These are phyloP conservation scores for Zygoascus meyerae DNA, from an alignment of 1,139 yeast species.

Conservation along the genomic window DNA sequence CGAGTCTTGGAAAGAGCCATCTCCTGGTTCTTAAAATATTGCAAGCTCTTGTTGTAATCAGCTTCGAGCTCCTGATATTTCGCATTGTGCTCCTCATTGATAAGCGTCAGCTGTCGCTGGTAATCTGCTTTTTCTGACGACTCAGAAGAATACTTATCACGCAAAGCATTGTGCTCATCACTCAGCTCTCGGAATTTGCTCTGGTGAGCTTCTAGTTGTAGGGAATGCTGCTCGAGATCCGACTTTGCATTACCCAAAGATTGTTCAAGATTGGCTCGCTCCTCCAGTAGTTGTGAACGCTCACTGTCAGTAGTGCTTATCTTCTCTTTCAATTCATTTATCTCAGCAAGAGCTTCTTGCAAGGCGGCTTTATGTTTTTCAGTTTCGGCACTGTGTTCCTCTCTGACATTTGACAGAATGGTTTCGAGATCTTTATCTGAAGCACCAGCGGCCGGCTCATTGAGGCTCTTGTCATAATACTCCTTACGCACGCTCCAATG, in stretches of 20 bases:
- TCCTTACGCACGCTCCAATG: slow-evolving; percentile 29
- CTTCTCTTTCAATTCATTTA: slow-evolving; percentile 9
- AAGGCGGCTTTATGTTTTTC: slow-evolving; percentile 12
- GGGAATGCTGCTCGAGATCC: slow-evolving; percentile 19
- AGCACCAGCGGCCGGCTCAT: background rate
- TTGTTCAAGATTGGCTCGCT: slow-evolving; percentile 12
- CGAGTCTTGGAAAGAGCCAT: slow-evolving; percentile 70
- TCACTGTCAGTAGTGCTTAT: slow-evolving; percentile 1
- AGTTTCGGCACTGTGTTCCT: slow-evolving; percentile 9
- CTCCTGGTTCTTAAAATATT: slow-evolving; percentile 67
- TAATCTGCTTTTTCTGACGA: slow-evolving; percentile 8
- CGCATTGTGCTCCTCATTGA: slow-evolving; percentile 11
- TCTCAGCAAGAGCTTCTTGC: slow-evolving; percentile 10
- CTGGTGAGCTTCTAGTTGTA: slow-evolving; percentile 13
- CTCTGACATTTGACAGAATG: slow-evolving; percentile 3
- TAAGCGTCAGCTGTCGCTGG: slow-evolving; percentile 8
- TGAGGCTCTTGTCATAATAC: slow-evolving; percentile 16
- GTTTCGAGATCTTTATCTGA: slow-evolving; percentile 1
- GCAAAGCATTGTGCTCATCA: slow-evolving; percentile 16
- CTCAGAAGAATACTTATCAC: slow-evolving; percentile 9
- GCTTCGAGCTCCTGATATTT: slow-evolving; percentile 35
- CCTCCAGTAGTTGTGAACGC: slow-evolving; percentile 1
- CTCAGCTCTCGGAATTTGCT: slow-evolving; percentile 35
- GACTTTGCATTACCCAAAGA: slow-evolving; percentile 14
- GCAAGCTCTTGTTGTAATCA: slow-evolving; percentile 65